Evolutionary conservation across 1,284 basidiomycete species (phyloP).

Genomic region (Ceratobasidium papillatum): DNA sequence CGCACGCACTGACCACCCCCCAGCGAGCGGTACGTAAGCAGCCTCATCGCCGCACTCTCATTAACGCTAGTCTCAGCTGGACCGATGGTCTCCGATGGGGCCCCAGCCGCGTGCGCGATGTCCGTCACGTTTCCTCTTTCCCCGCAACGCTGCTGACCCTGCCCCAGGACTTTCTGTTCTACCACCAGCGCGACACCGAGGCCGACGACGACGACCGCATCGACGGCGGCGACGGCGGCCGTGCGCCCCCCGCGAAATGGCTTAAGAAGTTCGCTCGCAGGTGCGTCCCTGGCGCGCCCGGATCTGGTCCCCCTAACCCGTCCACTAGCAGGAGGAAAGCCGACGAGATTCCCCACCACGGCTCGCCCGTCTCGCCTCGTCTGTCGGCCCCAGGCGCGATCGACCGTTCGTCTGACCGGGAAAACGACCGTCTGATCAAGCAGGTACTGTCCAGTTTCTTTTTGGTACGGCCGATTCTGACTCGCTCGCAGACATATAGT

Average conservation of each 20-base stretch:
- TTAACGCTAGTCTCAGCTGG: slow-evolving; percentile 16
- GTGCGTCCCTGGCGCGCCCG: slow-evolving; percentile 30
- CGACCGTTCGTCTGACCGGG: slow-evolving; percentile 37
- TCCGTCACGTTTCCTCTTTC: not conserved
- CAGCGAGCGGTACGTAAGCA: slow-evolving; percentile 32
- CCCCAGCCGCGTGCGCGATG: slow-evolving; percentile 43
- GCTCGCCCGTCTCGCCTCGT: slow-evolving; percentile 11
- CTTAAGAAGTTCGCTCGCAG: slow-evolving; percentile 43
- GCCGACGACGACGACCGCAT: slow-evolving; percentile 39
- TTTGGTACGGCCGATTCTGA: too few relatives aligned
- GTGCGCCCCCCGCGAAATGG: slow-evolving; percentile 36
- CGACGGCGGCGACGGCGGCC: slow-evolving; percentile 35
- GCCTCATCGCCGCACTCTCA: slow-evolving; percentile 52
- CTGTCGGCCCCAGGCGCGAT: slow-evolving; percentile 30
- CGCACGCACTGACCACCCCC: slow-evolving; percentile 7
- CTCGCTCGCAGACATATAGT: slow-evolving; percentile 41
- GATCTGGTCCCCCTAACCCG: slow-evolving; percentile 18
- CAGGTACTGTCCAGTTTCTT: slow-evolving; percentile 25
- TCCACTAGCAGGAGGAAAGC: slow-evolving; percentile 37
- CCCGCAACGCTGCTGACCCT: not conserved
- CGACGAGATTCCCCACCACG: slow-evolving; percentile 25
- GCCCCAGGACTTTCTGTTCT: slow-evolving; percentile 57
- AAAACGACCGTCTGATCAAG: slow-evolving; percentile 44
- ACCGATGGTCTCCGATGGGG: slow-evolving; percentile 43
- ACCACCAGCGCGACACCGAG: slow-evolving; percentile 52